Percentiles rank a stretch among this genome's conserved stretches.
phyloP scores from a whole-genome alignment of 164 flowering plant species.

The Tetracentron sinense region DNA sequence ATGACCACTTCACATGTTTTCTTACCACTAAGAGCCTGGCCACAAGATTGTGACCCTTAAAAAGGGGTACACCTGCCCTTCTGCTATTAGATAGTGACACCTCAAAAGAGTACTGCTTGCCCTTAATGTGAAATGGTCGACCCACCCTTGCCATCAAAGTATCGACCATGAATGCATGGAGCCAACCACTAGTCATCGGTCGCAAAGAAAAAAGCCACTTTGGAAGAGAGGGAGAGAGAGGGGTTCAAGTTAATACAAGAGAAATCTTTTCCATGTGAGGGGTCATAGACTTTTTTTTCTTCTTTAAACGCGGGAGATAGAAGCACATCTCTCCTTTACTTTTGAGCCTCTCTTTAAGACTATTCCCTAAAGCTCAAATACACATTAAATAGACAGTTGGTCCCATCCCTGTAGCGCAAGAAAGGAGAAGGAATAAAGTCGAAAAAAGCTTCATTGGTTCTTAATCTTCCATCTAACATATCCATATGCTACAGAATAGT shows the following conservation, averaged over 20 bases:
- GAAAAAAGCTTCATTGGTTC: slow-evolving; percentile 30
- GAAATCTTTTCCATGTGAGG: slow-evolving; percentile 70
- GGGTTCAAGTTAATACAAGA: slow-evolving; percentile 37
- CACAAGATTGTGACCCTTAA: slow-evolving; percentile 44
- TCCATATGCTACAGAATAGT: slow-evolving; percentile 23
- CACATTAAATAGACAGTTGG: slow-evolving; percentile 34
- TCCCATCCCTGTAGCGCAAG: slow-evolving; percentile 46
- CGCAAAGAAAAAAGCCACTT: slow-evolving; percentile 18
- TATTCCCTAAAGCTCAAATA: slow-evolving; percentile 52
- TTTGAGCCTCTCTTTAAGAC: slow-evolving; percentile 66
- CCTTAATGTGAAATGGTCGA: slow-evolving; percentile 6
- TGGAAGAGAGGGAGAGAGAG: slow-evolving; percentile 11
- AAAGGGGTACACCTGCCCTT: slow-evolving; percentile 25
- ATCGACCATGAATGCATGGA: slow-evolving; percentile 12
- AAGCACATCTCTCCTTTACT: slow-evolving; percentile 37
- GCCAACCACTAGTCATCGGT: slow-evolving; percentile 12
- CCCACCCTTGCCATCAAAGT: not conserved
- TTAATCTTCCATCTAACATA: slow-evolving; percentile 38
- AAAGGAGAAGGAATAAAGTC: slow-evolving; percentile 44
- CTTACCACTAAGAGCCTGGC: not conserved
- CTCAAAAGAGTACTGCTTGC: slow-evolving; percentile 30
- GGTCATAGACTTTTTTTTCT: slow-evolving; percentile 21
- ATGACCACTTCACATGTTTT: not conserved
- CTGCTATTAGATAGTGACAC: slow-evolving; percentile 34
- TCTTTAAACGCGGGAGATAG: slow-evolving; percentile 42